A percentile compares a stretch with the other conserved stretches of the same genome.
Conservation (phyloP, 352 stramenopile genomes). For the Phytophthora sojae region DNA sequence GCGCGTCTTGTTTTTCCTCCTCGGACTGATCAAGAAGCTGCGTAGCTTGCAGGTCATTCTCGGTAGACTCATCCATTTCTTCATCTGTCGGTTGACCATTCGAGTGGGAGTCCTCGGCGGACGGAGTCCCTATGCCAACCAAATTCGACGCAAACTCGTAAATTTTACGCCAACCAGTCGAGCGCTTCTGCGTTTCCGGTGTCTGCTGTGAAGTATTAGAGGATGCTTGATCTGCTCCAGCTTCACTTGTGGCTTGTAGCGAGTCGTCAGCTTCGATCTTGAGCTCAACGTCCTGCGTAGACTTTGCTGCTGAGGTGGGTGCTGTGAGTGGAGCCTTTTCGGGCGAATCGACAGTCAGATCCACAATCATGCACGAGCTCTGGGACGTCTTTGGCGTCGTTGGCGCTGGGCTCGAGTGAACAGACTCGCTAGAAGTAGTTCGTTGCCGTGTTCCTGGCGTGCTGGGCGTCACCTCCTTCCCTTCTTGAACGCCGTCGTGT, state of each 20-base stretch:
- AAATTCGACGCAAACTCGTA: constrained; percentile 21
- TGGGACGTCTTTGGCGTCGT: constrained; percentile 9
- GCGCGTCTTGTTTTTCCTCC: background rate
- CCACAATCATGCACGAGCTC: constrained; percentile 18
- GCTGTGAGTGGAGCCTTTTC: background rate
- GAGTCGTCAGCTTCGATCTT: constrained; percentile 8
- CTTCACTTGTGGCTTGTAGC: background rate
- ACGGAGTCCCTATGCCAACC: constrained; percentile 3
- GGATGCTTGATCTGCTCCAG: background rate
- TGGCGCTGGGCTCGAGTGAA: constrained; percentile 2
- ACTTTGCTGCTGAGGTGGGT: background rate
- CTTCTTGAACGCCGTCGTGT: constrained; percentile 1
- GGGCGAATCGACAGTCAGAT: constrained; percentile 27
- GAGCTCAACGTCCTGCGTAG: background rate
- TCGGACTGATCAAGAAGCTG: constrained; percentile 20
- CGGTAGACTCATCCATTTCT: constrained; percentile 12
- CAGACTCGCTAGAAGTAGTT: background rate
- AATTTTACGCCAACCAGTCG: constrained; percentile 11
- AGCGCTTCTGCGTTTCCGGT: constrained; percentile 14
- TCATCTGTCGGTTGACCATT: constrained; percentile 2
- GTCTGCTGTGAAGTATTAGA: background rate
- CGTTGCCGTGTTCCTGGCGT: background rate
- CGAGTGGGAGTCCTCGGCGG: constrained; percentile 5
- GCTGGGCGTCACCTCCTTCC: constrained; percentile 10
- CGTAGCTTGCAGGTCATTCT: constrained; percentile 16